Evolutionary conservation across 163 green algal genomes (phyloP).

Genomic region (Prototheca cutis): DNA sequence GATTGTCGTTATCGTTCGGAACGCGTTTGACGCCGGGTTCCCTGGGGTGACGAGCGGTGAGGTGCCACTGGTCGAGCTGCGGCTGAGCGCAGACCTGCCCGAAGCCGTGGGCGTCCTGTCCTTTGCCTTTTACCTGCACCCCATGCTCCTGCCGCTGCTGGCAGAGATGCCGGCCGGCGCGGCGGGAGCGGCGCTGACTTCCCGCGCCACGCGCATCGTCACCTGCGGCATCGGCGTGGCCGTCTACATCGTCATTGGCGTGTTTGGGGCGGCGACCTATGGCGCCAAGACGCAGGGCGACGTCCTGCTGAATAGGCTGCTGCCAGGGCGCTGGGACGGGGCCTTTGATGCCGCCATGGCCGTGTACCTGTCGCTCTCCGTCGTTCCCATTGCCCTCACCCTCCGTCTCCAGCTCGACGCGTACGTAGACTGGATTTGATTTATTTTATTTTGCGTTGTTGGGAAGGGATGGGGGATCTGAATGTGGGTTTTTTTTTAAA

Average conservation of each 20-base stretch:
- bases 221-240: conserved; percentile 18
- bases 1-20: conserved; percentile 32
- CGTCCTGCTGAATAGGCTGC: conserved; percentile 39
- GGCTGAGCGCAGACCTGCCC: conserved; percentile 18
- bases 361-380: conserved; percentile 35
- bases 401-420: conserved; percentile 21
- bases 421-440: no score
- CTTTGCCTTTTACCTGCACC: conserved; percentile 45
- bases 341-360: conserved; percentile 26
- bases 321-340: conserved; percentile 23
- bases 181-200: conserved; percentile 21
- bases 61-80: conserved; percentile 40
- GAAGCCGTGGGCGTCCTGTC: conserved; percentile 33
- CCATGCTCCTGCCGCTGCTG: conserved; percentile 46
- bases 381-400: conserved; percentile 27
- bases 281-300: conserved; percentile 31
- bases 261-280: conserved; percentile 37
- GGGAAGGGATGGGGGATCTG: no score
- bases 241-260: conserved; percentile 31
- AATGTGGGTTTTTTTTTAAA: no score
- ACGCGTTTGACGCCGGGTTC: conserved; percentile 27
- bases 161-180: conserved; percentile 39
- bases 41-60: conserved; percentile 53
- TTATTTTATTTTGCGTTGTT: no score
- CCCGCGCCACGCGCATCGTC: conserved; percentile 24